A percentile compares a stretch with the other conserved stretches of the same genome.
Conservation (phyloP, 805 yeast species). For the Pachysolen tannophilus region DNA sequence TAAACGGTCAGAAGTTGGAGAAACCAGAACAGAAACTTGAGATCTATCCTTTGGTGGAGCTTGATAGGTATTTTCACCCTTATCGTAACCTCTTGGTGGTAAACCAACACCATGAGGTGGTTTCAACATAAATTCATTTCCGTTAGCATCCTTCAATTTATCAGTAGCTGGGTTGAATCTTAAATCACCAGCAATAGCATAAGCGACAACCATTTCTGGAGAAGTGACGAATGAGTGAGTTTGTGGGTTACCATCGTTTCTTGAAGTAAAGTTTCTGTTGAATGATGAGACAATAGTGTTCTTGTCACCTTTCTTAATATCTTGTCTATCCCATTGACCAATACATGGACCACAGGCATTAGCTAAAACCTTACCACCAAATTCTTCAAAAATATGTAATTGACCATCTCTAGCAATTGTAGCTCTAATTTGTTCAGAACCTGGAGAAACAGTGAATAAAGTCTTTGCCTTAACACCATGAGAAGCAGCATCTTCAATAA, state of each 20-base stretch:
- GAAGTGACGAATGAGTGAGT: conserved; percentile 98
- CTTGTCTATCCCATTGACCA: conserved; percentile 98
- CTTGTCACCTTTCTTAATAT: conserved; percentile 50
- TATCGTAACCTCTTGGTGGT: conserved; percentile 61
- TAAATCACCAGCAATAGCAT: conserved; percentile 91
- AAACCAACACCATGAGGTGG: conserved; percentile 82
- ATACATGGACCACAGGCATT: conserved; percentile 99
- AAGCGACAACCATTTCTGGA: conserved; percentile 95
- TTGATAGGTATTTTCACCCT: conserved; percentile 80
- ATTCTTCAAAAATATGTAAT: conserved; percentile 67
- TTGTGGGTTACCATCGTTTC: conserved; percentile 97
- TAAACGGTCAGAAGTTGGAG: conserved; percentile 93
- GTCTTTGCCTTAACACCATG: conserved; percentile 87
- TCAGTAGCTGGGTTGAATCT: conserved; percentile 89
- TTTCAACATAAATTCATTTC: conserved; percentile 66
- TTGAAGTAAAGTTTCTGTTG: conserved; percentile 95
- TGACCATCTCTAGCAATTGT: conserved; percentile 95
- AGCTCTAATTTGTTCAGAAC: conserved; percentile 97
- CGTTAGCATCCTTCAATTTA: conserved; percentile 61
- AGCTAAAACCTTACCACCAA: conserved; percentile 89
- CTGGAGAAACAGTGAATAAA: conserved; percentile 94
- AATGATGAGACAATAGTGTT: conserved; percentile 95
- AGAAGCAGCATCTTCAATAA: conserved; percentile 77
- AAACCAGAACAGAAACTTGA: conserved; percentile 61
- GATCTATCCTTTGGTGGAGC: conserved; percentile 91